Percentiles rank a stretch among this genome's conserved stretches.
phyloP scores from a whole-genome alignment of 2,329 filamentous ascomycete genomes.

The Hymenoscyphus occultus region DNA sequence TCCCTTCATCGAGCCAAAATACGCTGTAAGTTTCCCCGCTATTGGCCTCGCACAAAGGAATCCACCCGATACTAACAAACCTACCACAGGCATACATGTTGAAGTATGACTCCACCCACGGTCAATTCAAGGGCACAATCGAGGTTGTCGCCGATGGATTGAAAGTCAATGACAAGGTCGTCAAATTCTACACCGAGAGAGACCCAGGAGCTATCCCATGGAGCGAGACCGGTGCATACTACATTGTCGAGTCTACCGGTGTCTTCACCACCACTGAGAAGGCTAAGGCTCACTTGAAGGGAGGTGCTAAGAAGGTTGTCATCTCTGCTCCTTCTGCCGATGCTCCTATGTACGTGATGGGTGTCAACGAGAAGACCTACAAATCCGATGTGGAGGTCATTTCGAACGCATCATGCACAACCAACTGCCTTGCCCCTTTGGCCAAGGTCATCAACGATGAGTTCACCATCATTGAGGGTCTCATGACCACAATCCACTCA shows the following conservation, averaged over 20 bases:
- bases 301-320: slow-evolving; percentile 97
- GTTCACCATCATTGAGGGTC: slow-evolving; percentile 94
- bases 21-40: slow-evolving; percentile 71
- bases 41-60: slow-evolving; percentile 1
- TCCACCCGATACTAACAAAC: neutral
- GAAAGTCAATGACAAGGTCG: slow-evolving; percentile 87
- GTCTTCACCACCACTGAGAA: slow-evolving; percentile 99
- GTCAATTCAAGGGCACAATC: slow-evolving; percentile 91
- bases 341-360: slow-evolving; percentile 99
- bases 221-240: slow-evolving; percentile 80
- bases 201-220: slow-evolving; percentile 90
- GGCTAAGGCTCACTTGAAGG: slow-evolving; percentile 89
- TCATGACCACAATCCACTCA: slow-evolving; percentile 99
- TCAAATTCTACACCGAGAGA: slow-evolving; percentile 92
- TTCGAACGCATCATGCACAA: slow-evolving; percentile 99
- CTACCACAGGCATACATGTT: slow-evolving; percentile 93
- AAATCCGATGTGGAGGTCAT: slow-evolving; percentile 87
- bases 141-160: slow-evolving; percentile 66
- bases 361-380: slow-evolving; percentile 95
- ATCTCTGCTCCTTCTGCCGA: slow-evolving; percentile 91
- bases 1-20: slow-evolving; percentile 97
- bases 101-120: slow-evolving; percentile 98
- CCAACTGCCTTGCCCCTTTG: slow-evolving; percentile 98
- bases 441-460: slow-evolving; percentile 99
- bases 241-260: slow-evolving; percentile 97